Conservation (phyloP, 495 filamentous ascomycete genomes). For the Trichocladium uniseriatum region DNA sequence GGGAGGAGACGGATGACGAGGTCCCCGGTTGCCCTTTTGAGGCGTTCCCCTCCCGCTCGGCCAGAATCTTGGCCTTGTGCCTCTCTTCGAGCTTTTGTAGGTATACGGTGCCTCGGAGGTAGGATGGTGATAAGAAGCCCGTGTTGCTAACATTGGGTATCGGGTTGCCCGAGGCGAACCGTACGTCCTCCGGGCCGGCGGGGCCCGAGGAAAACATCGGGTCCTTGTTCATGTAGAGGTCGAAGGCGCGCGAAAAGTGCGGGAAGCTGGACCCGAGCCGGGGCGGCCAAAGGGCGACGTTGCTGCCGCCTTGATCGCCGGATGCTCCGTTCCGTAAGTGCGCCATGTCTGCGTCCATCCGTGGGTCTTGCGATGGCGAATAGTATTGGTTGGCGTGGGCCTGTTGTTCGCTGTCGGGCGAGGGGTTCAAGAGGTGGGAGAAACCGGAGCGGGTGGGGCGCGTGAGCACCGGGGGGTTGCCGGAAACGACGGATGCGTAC, state of each 20-base stretch:
- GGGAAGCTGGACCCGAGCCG: constrained; percentile 35
- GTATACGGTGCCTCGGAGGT: constrained; percentile 69
- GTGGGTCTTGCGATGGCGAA: constrained; percentile 17
- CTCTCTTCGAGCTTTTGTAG: constrained; percentile 62
- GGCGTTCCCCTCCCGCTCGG: constrained; percentile 20
- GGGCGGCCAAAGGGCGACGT: constrained; percentile 29
- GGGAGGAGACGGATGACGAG: not conserved
- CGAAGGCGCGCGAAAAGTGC: constrained; percentile 54
- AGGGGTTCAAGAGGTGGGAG: constrained; percentile 52
- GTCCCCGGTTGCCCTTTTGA: not conserved
- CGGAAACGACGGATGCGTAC: constrained; percentile 76
- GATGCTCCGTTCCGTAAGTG: not conserved
- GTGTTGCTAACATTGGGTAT: constrained; percentile 19
- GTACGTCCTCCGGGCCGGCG: constrained; percentile 14
- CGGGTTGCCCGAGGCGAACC: constrained; percentile 11
- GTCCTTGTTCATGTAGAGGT: constrained; percentile 33
- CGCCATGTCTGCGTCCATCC: constrained; percentile 11
- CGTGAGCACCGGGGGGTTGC: constrained; percentile 38
- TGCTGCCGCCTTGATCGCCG: not conserved
- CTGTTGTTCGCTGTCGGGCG: constrained; percentile 30
- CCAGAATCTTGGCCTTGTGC: constrained; percentile 48
- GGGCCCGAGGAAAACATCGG: constrained; percentile 17
- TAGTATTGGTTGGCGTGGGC: constrained; percentile 31
- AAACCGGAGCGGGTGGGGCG: constrained; percentile 46
- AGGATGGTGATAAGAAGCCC: constrained; percentile 68